Evolutionary conservation across 495 filamentous ascomycete genomes (phyloP).

Genomic region (Aeminium ludgeri): DNA sequence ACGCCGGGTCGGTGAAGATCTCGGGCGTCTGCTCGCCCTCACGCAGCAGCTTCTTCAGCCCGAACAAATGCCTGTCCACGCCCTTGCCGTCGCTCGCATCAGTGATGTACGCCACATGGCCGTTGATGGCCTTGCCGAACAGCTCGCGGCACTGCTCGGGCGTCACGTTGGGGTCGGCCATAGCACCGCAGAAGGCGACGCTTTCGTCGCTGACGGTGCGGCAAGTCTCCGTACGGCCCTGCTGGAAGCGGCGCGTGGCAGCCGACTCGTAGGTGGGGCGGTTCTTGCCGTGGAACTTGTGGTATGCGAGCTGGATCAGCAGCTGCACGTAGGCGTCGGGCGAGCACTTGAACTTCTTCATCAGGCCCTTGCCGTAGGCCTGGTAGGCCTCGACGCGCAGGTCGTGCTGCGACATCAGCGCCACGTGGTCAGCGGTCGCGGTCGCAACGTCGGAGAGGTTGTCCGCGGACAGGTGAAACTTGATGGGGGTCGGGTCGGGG

Average conservation of each 20-base stretch:
- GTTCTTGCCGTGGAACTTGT: conserved; percentile 98
- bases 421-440: conserved; percentile 57
- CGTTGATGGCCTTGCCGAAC: conserved; percentile 64
- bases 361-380: conserved; percentile 93
- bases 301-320: conserved; percentile 96
- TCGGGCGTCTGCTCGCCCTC: conserved; percentile 68
- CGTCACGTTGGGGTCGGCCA: conserved; percentile 46
- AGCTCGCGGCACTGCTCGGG: conserved; percentile 48
- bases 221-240: conserved; percentile 92
- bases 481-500: conserved; percentile 58
- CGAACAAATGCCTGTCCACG: conserved; percentile 92
- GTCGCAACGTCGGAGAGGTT: conserved; percentile 57
- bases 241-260: conserved; percentile 83
- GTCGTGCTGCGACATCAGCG: conserved; percentile 73
- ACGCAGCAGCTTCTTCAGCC: conserved; percentile 76
- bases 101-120: conserved; percentile 77
- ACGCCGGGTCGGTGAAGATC: conserved; percentile 77
- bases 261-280: conserved; percentile 97
- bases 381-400: conserved; percentile 88
- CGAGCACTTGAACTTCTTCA: conserved; percentile 99
- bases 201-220: conserved; percentile 81
- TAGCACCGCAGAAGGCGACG: conserved; percentile 77
- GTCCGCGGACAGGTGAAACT: conserved; percentile 58
- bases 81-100: conserved; percentile 83
- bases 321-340: conserved; percentile 97